Evolutionary conservation across 1,139 yeast species (phyloP), one percentile per base, ranked within the genome.

Genomic region (Pichia sp.): DNA sequence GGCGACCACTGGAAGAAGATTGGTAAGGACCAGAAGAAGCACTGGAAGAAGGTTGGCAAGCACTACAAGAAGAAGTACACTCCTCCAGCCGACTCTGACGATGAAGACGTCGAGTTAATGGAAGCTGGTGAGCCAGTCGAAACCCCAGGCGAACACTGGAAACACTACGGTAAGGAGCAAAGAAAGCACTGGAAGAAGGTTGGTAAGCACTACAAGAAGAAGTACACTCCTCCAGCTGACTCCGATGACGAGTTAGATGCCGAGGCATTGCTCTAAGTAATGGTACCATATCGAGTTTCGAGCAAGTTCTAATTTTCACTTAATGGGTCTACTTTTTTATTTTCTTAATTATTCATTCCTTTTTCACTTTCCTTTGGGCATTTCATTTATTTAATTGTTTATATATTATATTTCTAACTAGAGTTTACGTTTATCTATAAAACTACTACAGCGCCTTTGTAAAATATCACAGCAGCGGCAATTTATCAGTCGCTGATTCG

Each of bases 161-260:
- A 55, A 23, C 47, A 54, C 5, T 7, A 47, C 49, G 64, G 63
- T 26, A 60, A 62, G 52, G 61, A 61, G 6, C 58, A 61, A 45
- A 62, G 57, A 51, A 65, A 64, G 54, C 48, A 63, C 60, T 63
- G 67, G 66, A 64, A 64, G 59, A 62, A 64, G 47, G 51, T 50
- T 48, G 64, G 67, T 43, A 60, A 62, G 52, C 60, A 61, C 34
- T 59, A 62, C 49, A 62, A 56, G 53, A 60, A 62, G 59, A 62
- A 61, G 44, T 59, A 52, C 53, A 48, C 57, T 34, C 61, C 63
- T 52, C 54, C 56, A 45, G 46, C 55, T 42, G 51, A 40, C 31
- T 40, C 46, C 23, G 52, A 53, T 15, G 45, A 31, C n/a, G 52
- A 47, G n/a, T 54, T 42, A 8, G 52, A 49, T 11, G 52, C 52